phyloP scores from a whole-genome alignment of 257 asterid genomes.

The Solanum rostratum region DNA sequence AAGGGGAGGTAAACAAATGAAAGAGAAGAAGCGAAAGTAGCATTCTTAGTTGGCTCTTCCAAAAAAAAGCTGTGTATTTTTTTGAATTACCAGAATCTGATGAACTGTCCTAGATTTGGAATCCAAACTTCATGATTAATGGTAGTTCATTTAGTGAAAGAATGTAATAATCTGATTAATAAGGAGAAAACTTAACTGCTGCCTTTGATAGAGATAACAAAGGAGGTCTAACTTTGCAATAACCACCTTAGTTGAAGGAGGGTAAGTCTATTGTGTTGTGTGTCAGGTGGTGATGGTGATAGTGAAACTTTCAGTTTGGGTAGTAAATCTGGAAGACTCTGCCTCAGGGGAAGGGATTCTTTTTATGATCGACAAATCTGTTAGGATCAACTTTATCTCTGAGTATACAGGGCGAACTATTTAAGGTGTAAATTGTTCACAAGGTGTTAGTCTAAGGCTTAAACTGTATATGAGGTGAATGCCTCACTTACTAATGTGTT shows the following conservation, averaged over 20 bases:
- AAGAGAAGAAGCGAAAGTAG: background rate
- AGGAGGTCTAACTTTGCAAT: background rate
- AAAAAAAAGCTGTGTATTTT: background rate
- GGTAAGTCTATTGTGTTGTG: background rate
- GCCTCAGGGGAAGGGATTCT: background rate
- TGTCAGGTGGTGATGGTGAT: background rate
- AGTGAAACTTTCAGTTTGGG: background rate
- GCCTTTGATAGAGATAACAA: background rate
- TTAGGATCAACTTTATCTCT: background rate
- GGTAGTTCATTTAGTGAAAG: background rate
- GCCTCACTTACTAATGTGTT: background rate
- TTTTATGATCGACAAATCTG: background rate
- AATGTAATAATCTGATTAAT: background rate
- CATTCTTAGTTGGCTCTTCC: background rate
- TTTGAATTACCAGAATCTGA: background rate
- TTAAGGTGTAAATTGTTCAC: background rate
- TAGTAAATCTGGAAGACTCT: background rate
- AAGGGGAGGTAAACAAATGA: background rate
- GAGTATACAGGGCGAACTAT: background rate
- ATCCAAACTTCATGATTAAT: background rate
- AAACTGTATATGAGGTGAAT: background rate
- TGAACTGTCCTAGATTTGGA: background rate
- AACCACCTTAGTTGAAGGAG: background rate
- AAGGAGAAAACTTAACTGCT: background rate
- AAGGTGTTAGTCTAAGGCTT: background rate